phyloP scores from a whole-genome alignment of 2,329 filamentous ascomycete species.

The Clarireedia monteithiana region DNA sequence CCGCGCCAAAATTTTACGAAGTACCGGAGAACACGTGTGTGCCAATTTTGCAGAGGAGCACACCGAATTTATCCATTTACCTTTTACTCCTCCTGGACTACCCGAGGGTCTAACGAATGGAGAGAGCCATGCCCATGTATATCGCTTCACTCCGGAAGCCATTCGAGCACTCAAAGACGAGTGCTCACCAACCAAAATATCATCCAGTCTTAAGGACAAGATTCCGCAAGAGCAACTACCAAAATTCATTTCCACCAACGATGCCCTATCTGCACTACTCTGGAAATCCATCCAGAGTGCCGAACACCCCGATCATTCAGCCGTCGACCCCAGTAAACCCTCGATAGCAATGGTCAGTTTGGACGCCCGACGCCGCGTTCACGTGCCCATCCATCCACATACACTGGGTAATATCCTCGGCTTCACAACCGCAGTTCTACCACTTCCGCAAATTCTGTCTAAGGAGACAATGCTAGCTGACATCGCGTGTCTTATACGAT shows the following conservation, averaged over 20 bases:
- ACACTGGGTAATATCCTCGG: not conserved
- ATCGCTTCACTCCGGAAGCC: not conserved
- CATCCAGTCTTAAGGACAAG: not conserved
- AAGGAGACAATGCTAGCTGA: not conserved
- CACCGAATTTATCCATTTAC: not conserved
- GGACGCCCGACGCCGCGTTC: not conserved
- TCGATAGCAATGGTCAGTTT: not conserved
- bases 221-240: not conserved
- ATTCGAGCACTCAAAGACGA: not conserved
- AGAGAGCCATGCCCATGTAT: constrained; percentile 3
- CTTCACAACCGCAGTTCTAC: not conserved
- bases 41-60: not conserved
- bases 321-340: not conserved
- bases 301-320: not conserved
- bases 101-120: not conserved
- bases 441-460: not conserved
- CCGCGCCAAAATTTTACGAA: not conserved
- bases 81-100: not conserved
- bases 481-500: not conserved
- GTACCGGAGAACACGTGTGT: not conserved
- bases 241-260: constrained; percentile 3
- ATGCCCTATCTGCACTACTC: not conserved
- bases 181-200: not conserved
- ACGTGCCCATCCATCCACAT: not conserved
- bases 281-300: not conserved